Base-by-base conservation (phyloP, 2,329 filamentous ascomycete species). In the Saccharata proteae region DNA sequence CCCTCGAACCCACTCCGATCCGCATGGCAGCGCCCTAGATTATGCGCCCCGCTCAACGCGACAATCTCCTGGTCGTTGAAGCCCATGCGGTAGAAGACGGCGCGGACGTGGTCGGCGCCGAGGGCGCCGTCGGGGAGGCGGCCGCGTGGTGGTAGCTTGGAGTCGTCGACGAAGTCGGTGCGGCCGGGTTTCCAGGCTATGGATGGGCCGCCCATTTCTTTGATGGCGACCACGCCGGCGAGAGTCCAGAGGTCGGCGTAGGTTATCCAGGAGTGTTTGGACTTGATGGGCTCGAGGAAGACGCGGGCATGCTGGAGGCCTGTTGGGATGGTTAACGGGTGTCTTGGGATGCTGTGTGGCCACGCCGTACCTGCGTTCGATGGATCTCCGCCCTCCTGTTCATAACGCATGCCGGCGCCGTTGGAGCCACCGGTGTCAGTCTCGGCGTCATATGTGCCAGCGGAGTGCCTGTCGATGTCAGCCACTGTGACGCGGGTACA, bases 181-280 rank as follows among this genome's bases (percentile, higher is more conserved):
- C 73, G 61, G 3, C 73, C 74, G 3, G 69, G 62, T 22, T 57
- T 46, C 71, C 72, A 78, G 5, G 57, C 41, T 15, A 77, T 59
- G 2, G 59, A 49, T 0, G 73, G 74, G 0, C 73, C 74, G 23
- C 67, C 71, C 67, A 77, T 69, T 36, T 67, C 68, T 40, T 64
- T 50, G 45, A 77, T 62, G 3, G 73, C 72, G 0, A 71, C 66
- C 2, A 65, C 62, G 26, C 67, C 71, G 0, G 71, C 71, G 18
- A 78, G 56, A 4, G 73, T 77, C 73, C 73, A 77, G 4, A 78
- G 59, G 44, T 78, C 73, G 3, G 72, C 61, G 51, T 77, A 77
- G 16, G 72, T 75, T 46, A 77, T 71, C 72, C 71, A 77, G 3
- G 69, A 60, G 46, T 75, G 65, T 27, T 60, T 59, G 13, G 52